Percentiles rank a stretch among this genome's conserved stretches.
Conservation (phyloP, 2,329 filamentous ascomycete species). For the Trichoderma sp. region DNA sequence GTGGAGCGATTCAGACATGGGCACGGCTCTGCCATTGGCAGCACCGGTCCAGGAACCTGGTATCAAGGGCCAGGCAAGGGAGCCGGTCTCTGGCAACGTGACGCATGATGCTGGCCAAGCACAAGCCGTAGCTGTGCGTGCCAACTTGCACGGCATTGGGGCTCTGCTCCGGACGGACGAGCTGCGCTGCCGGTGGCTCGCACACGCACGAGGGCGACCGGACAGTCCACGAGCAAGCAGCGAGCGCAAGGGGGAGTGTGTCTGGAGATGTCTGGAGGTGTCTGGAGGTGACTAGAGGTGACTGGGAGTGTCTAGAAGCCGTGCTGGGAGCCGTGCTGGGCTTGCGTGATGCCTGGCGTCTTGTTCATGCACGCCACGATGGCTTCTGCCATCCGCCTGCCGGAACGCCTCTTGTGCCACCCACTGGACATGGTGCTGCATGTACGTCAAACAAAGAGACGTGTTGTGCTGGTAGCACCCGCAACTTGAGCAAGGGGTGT, state of each 20-base stretch:
- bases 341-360: background rate
- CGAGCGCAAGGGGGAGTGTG: no score
- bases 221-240: no score
- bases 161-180: background rate
- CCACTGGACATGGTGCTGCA: background rate
- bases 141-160: background rate
- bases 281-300: background rate
- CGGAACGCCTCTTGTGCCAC: background rate
- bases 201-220: background rate
- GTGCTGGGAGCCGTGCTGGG: no score
- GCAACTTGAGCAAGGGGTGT: background rate
- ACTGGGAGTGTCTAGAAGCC: no score
- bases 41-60: conserved; percentile 17
- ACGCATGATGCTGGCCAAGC: conserved; percentile 12
- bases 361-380: conserved; percentile 1
- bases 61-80: conserved; percentile 7
- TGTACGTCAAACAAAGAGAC: background rate
- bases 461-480: background rate
- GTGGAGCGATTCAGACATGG: conserved; percentile 6
- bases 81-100: background rate
- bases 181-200: background rate
- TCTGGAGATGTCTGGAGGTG: background rate
- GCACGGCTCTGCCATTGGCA: conserved; percentile 7
- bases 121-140: background rate
- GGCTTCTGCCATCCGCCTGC: background rate